These are phyloP conservation scores for Przewalskia tangutica DNA, from an alignment of 257 asterid species.

Conservation along the genomic window DNA sequence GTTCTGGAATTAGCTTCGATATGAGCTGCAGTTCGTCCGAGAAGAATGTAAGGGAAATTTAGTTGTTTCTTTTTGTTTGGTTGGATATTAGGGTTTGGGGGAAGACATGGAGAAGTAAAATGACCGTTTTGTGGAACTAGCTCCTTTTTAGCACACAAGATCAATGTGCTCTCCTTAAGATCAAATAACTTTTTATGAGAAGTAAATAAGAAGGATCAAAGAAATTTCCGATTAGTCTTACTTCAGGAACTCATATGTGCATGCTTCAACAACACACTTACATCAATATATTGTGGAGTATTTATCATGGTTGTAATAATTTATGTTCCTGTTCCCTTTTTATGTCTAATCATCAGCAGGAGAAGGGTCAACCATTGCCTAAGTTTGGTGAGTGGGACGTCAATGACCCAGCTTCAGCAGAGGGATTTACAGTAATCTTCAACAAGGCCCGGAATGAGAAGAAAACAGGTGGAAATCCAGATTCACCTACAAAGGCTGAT, in stretches of 20 bases:
- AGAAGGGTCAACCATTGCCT: constrained; percentile 90
- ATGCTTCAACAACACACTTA: not conserved
- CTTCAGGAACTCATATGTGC: not conserved
- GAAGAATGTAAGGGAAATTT: not conserved
- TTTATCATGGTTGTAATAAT: not conserved
- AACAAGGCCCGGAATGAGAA: constrained; percentile 96
- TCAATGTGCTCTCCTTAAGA: not conserved
- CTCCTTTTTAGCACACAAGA: not conserved
- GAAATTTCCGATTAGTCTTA: not conserved
- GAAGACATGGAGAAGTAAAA: not conserved
- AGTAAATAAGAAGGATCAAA: not conserved
- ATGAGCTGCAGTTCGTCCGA: not conserved
- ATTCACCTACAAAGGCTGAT: constrained; percentile 61
- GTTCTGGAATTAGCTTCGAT: not conserved
- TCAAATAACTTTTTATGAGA: not conserved
- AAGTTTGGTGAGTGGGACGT: constrained; percentile 99
- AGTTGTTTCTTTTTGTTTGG: not conserved
- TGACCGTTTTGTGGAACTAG: not conserved
- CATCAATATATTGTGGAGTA: not conserved
- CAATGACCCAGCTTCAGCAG: constrained; percentile 96
- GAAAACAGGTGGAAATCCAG: constrained; percentile 89
- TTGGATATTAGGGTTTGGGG: not conserved
- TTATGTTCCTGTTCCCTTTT: not conserved
- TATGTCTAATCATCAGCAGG: constrained; percentile 33
- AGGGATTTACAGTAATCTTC: constrained; percentile 90